These are phyloP conservation scores for Penicillium maclennaniae DNA, from an alignment of 495 filamentous ascomycete genomes.

Conservation along the genomic window DNA sequence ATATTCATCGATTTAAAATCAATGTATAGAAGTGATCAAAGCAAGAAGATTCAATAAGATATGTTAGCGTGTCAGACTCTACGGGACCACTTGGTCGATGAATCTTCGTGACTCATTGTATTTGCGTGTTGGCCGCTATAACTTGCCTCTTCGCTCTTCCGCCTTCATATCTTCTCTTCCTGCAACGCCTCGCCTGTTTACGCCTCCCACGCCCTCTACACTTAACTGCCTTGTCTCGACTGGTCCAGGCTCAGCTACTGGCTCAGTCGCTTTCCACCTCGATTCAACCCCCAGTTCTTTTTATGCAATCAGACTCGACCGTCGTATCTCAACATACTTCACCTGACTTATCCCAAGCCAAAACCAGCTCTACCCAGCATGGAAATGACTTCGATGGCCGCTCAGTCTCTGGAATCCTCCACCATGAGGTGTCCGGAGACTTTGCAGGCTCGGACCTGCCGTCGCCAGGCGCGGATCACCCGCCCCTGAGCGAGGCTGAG, in stretches of 20 bases:
- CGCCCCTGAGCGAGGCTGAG: slow-evolving; percentile 30
- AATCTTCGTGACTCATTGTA: not conserved
- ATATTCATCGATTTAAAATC: not conserved
- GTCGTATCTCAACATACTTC: slow-evolving; percentile 55
- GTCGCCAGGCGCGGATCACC: slow-evolving; percentile 24
- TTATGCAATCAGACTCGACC: slow-evolving; percentile 85
- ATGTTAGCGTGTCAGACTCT: not conserved
- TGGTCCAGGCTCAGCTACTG: slow-evolving; percentile 42
- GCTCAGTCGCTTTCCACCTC: slow-evolving; percentile 73
- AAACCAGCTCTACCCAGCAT: slow-evolving; percentile 61
- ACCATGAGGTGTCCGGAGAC: slow-evolving; percentile 28
- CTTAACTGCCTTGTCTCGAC: slow-evolving; percentile 24
- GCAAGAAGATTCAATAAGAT: not conserved
- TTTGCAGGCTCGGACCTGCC: slow-evolving; percentile 21
- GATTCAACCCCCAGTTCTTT: too few relatives aligned
- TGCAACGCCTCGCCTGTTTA: slow-evolving; percentile 7
- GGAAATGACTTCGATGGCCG: slow-evolving; percentile 57
- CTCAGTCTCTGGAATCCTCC: slow-evolving; percentile 36
- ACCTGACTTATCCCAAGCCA: slow-evolving; percentile 40
- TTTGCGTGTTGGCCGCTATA: slow-evolving; percentile 17
- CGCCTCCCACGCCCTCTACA: slow-evolving; percentile 8
- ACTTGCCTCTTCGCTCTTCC: slow-evolving; percentile 13
- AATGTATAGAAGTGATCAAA: not conserved
- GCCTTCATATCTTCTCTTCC: slow-evolving; percentile 11
- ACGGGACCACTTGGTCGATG: not conserved